These are phyloP conservation scores for Acanthamoeba healyi DNA, from an alignment of 208 protist species.

Conservation along the genomic window DNA sequence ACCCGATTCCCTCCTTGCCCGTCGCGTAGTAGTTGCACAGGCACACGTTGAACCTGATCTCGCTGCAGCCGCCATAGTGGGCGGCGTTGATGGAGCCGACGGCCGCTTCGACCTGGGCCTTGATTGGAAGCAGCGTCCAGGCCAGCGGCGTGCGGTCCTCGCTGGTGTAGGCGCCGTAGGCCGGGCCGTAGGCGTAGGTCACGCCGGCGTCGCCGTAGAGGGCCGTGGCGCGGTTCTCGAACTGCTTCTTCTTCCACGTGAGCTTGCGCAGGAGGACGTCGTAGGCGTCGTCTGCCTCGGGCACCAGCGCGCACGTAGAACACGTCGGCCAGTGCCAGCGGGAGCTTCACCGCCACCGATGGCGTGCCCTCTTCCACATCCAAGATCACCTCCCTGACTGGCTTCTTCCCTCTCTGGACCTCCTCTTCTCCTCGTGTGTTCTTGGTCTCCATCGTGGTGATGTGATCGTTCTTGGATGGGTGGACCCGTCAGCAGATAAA, in stretches of 20 bases:
- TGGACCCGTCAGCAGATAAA: too few relatives aligned
- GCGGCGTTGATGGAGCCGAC: neutral
- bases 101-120: neutral
- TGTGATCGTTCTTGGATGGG: too few relatives aligned
- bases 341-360: neutral
- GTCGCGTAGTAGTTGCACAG: slow-evolving; percentile 13
- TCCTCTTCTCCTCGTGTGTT: too few relatives aligned
- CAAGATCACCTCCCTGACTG: slow-evolving; percentile 7
- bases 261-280: neutral
- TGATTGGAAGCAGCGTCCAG: neutral
- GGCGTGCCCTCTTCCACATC: neutral
- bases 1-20: slow-evolving; percentile 35
- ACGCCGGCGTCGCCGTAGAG: neutral
- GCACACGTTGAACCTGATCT: slow-evolving; percentile 16
- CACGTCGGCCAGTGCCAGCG: neutral
- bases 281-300: neutral
- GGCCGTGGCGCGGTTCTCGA: neutral
- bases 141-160: neutral
- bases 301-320: neutral
- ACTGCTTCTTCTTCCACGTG: neutral
- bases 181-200: neutral
- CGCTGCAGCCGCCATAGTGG: neutral
- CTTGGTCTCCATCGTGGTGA: too few relatives aligned
- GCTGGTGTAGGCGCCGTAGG: neutral
- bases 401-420: too few relatives aligned